Base-by-base conservation (phyloP, 768 basidiomycete species). In the Termitomyces sp. region DNA sequence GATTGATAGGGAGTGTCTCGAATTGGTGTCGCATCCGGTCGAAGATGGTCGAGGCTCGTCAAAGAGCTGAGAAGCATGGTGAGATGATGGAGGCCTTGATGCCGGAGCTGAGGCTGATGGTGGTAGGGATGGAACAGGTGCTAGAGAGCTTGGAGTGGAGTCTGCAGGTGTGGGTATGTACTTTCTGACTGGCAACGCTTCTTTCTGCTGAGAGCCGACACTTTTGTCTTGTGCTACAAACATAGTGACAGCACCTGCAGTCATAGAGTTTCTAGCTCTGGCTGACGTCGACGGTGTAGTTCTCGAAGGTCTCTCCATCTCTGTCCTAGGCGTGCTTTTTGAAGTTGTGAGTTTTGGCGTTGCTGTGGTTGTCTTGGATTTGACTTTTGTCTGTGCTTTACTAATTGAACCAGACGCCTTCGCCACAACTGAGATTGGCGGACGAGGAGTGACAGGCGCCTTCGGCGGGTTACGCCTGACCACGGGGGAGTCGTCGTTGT, bases 351-450 rank as follows among this genome's bases (percentile, higher is more conserved):
- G 32, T 4, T 30, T 28, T 14, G 56, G 13, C 0, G 47, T 40
- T 12, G 32, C 5, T 26, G 40, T 44, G 13, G 47, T 9, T 14
- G 40, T 20, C 18, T 32, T 40, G 26, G 30, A 8, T 33, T 41
- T 55, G 18, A 62, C 50, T 6, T 48, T 62, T 4, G 57, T 62
- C 40, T 32, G 33, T 0, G 57, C 61, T 51, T 32, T 55, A n/a
- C 57, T 62, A 4, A 40, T 20, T 5, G 52, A 48, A 36, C 52
- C n/a, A 32, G 52, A 54, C 4, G 20, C 38, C 8, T 52, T 41
- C 16, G 16, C 32, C 6, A 18, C 36, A 40, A 48, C 23, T 16
- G 36, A 26, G 1, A 59, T 38, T 8, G 33, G 5, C 1, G 30
- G 50, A 28, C 28, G 44, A 54, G 53, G 18, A 14, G 53, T 28